Evolutionary conservation across 169 alveolate genomes (phyloP), one percentile per base, ranked within the genome.

Genomic region (Plasmodium knowlesi): DNA sequence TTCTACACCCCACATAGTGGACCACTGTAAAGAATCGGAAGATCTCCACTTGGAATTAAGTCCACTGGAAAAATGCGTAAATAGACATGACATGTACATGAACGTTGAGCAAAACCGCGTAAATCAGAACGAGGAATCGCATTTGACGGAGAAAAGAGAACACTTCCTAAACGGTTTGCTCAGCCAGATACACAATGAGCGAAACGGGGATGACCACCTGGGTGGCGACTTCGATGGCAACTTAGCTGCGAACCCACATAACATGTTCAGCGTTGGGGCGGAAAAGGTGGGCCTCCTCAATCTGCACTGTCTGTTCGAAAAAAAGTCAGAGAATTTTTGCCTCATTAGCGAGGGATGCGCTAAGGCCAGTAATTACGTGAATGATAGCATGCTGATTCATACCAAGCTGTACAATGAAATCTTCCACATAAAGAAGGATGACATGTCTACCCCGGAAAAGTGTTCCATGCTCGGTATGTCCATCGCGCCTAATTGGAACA

Each of bases 391-490:
- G 72, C 61, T 82, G 6, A 72, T 91, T 70, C 95, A 91, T 43
- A 71, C 95, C 30, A 91, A 81, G 83, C 6, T 91, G 28, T 91
- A 91, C 71, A 82, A 91, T 12, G 95, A 91, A 81, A 30, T 91
- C 25, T 91, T 91, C 57, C 67, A 82, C 19, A 46, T 25, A 91
- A 81, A 91, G 74, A 41, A 71, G 37, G 61, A 81, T 30, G 71
- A 71, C 25, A 50, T 39, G 82, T 46, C 83, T 76, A 32, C 67
- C 32, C 32, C 25, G 10, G 61, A 53, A 25, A 39, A 39, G 30
- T 67, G 25, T 19, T 57, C 82, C 34, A 76, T n/a, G 30, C 30
- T 67, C 1, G 37, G 37, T 25, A 25, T 22, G 37, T 67, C 76
- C 8, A 12, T 22, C 76, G 76, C 76, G 4, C 25, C 76, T n/a